Conservation (phyloP, 2,329 filamentous ascomycete genomes). For the Cladophialophora immunda region DNA sequence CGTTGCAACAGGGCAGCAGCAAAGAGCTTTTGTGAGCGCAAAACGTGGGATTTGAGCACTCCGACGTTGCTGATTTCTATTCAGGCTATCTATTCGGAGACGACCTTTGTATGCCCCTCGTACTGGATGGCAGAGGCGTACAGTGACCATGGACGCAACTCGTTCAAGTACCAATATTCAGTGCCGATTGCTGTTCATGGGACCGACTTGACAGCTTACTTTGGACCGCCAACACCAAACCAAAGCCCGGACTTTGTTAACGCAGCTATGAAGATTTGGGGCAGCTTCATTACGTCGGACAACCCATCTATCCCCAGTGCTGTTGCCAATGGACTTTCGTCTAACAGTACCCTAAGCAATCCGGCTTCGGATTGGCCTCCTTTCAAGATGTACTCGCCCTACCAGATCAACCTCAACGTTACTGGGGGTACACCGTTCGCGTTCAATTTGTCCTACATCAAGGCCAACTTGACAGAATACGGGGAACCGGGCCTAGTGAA, state of each 20-base stretch:
- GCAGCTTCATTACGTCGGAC: slow-evolving; percentile 56
- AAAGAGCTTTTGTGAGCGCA: slow-evolving; percentile 50
- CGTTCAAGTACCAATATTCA: slow-evolving; percentile 63
- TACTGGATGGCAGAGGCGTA: slow-evolving; percentile 64
- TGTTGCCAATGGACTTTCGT: slow-evolving; percentile 43
- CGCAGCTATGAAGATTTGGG: slow-evolving; percentile 56
- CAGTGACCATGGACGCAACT: slow-evolving; percentile 58
- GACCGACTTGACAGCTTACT: slow-evolving; percentile 48
- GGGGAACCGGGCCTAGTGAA: slow-evolving; percentile 49
- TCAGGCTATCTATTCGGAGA: slow-evolving; percentile 63
- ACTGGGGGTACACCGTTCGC: slow-evolving; percentile 50
- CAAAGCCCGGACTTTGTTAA: slow-evolving; percentile 47
- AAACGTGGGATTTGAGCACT: not conserved
- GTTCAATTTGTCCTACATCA: slow-evolving; percentile 34
- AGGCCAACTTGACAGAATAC: slow-evolving; percentile 43
- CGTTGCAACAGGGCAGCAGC: slow-evolving; percentile 63
- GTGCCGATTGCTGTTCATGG: slow-evolving; percentile 63
- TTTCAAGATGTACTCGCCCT: slow-evolving; percentile 46
- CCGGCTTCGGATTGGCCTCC: slow-evolving; percentile 47
- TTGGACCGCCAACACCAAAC: slow-evolving; percentile 34
- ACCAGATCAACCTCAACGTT: slow-evolving; percentile 57
- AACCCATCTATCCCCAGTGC: slow-evolving; percentile 51
- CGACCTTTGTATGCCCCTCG: slow-evolving; percentile 64
- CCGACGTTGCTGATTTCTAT: slow-evolving; percentile 3
- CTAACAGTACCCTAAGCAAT: slow-evolving; percentile 40